Conservation (phyloP, 345 rosid genomes). For the Pistacia integerrima region DNA sequence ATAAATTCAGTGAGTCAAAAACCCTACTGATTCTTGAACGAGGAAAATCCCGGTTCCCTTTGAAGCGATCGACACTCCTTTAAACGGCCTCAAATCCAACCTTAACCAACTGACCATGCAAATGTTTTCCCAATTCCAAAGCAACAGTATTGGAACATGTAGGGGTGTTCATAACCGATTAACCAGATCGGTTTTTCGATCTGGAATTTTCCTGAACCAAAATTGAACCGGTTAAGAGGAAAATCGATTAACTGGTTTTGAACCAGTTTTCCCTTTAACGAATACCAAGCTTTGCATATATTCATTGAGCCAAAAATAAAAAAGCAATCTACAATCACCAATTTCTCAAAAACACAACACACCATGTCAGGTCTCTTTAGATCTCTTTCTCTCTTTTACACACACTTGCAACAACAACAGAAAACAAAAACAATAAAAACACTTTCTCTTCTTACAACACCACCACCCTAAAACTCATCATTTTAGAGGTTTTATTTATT, state of each 20-base stretch:
- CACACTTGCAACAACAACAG: neutral
- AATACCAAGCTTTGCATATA: too few species aligned
- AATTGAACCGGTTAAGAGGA: too few species aligned
- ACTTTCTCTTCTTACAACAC: neutral
- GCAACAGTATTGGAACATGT: slow-evolving; percentile 64
- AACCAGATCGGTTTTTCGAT: too few species aligned
- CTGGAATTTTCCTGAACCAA: too few species aligned
- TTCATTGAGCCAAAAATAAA: too few species aligned
- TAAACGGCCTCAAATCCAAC: slow-evolving; percentile 51
- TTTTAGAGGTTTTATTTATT: neutral
- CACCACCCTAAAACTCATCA: neutral
- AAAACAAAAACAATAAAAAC: too few species aligned
- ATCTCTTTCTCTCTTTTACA: neutral
- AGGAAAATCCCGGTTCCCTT: slow-evolving; percentile 91
- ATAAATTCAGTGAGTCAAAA: neutral
- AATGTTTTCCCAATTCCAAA: slow-evolving; percentile 65
- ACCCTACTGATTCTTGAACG: slow-evolving; percentile 82
- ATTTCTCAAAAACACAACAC: too few species aligned
- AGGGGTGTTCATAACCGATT: too few species aligned
- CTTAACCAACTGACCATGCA: slow-evolving; percentile 65
- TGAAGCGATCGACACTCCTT: slow-evolving; percentile 49
- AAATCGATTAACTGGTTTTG: too few species aligned
- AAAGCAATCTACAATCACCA: too few species aligned
- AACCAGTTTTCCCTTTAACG: too few species aligned
- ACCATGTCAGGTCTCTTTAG: neutral